Base-by-base conservation (phyloP, 2,329 filamentous ascomycete species). In the Penicillium frequentans region DNA sequence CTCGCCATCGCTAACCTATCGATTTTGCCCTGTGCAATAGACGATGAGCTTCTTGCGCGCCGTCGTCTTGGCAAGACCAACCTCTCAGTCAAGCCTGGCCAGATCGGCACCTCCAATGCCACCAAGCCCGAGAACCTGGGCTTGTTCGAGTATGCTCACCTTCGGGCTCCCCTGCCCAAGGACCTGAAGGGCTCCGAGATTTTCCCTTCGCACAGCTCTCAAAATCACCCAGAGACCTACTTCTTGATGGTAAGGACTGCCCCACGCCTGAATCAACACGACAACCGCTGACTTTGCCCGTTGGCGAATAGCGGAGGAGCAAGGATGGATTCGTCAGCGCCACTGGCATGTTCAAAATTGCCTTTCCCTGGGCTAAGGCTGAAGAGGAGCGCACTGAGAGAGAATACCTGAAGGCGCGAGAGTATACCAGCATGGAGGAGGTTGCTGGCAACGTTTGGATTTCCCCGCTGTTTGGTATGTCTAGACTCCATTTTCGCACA, bases 401-500 rank as follows among this genome's bases (percentile, higher is more conserved):
- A 62, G 82, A 83, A 52, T 93, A 91, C 76, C 88, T 99, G 77
- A 97, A 96, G 79, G 85, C 84, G 7, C 86, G 95, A 27, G 77
- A 85, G 33, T 89, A 89, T 29, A 96, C 93, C 10, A 96, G 92
- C 67, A 83, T 83, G 55, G 93, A 98, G 71, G 95, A 98, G 81
- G 92, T 95, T 29, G 95, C 95, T 26, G 95, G 95, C 46, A 99
- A 97, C 74, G 86, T 99, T 52, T 99, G 95, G 95, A 93, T 98
- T 50, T 86, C 91, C 47, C 92, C 93, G 6, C 82, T 88, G 63
- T 79, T 85, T 72, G 86, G 86, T 89, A 79, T 66, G 76, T 24
- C 26, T 43, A 27, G 14, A 37, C 6, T n/a, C 19, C 42, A 5
- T 27, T 3, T 37, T 7, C 35, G 7, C 7, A 13, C 9, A 42